Conservation (phyloP, 2,329 filamentous ascomycete genomes). For the Exophiala bonariae region DNA sequence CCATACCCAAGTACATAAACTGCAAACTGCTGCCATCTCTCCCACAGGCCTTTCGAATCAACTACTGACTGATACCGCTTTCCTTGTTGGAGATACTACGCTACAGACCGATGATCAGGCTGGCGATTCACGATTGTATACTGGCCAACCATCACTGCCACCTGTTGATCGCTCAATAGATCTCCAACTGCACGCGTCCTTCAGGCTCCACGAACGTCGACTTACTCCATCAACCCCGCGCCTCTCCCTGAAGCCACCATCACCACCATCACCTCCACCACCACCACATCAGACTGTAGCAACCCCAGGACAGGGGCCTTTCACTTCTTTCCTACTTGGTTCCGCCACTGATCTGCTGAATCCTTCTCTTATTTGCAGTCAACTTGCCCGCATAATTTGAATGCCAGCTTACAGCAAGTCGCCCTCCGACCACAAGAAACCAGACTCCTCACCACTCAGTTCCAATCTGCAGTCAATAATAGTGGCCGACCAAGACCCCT, state of each 20-base stretch:
- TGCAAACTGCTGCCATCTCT: too few species aligned
- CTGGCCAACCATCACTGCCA: background rate
- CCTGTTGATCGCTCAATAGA: background rate
- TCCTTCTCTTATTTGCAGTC: background rate
- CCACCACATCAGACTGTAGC: too few species aligned
- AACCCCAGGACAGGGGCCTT: background rate
- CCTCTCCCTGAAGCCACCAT: background rate
- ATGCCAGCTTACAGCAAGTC: constrained; percentile 24
- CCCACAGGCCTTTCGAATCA: too few species aligned
- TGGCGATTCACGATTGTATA: too few species aligned
- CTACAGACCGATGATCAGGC: too few species aligned
- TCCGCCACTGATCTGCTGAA: too few species aligned
- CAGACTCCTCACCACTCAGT: constrained; percentile 1
- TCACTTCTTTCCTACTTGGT: too few species aligned
- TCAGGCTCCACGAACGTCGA: background rate
- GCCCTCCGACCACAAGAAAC: constrained; percentile 12
- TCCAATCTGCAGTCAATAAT: constrained; percentile 6
- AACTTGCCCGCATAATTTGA: constrained; percentile 10
- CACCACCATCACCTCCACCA: background rate
- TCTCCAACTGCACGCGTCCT: background rate
- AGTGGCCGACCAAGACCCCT: constrained; percentile 18
- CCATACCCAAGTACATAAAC: too few species aligned
- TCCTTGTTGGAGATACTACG: too few species aligned
- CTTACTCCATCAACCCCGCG: constrained; percentile 5
- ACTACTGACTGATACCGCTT: too few species aligned